Evolutionary conservation across 169 alveolate genomes (phyloP).

Genomic region (Eimeria maxima): DNA sequence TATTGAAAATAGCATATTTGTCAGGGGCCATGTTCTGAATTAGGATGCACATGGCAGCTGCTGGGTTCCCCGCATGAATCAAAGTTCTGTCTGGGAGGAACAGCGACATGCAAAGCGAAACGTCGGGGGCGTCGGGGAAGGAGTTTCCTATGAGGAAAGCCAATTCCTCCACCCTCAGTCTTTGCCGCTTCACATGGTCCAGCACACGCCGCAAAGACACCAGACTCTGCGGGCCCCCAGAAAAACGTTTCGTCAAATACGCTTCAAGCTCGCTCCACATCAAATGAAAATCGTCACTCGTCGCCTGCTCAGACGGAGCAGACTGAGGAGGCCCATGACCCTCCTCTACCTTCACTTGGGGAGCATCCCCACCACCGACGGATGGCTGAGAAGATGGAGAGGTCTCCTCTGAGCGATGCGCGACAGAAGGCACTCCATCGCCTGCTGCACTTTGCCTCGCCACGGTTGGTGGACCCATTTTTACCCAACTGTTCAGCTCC

Average conservation of each 20-base stretch:
- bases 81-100: conserved; percentile 70
- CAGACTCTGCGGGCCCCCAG: conserved; percentile 61
- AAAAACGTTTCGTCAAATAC: conserved; percentile 66
- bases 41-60: conserved; percentile 76
- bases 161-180: conserved; percentile 76
- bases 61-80: conserved; percentile 67
- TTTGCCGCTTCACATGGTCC: conserved; percentile 53
- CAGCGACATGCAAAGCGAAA: conserved; percentile 69
- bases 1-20: conserved; percentile 68
- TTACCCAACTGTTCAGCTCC: background rate
- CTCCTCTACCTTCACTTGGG: conserved; percentile 8
- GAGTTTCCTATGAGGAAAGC: conserved; percentile 74
- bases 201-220: conserved; percentile 45
- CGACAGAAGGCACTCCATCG: background rate
- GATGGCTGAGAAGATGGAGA: background rate
- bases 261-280: conserved; percentile 77
- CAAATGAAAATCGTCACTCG: conserved; percentile 56
- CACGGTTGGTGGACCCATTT: background rate
- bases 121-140: conserved; percentile 71
- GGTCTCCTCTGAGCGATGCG: background rate
- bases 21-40: conserved; percentile 82
- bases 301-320: conserved; percentile 33
- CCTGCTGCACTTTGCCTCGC: background rate
- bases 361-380: background rate
- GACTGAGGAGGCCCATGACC: conserved; percentile 15